Conservation (phyloP, 2,329 filamentous ascomycete genomes). For the Colletotrichum paranaense region DNA sequence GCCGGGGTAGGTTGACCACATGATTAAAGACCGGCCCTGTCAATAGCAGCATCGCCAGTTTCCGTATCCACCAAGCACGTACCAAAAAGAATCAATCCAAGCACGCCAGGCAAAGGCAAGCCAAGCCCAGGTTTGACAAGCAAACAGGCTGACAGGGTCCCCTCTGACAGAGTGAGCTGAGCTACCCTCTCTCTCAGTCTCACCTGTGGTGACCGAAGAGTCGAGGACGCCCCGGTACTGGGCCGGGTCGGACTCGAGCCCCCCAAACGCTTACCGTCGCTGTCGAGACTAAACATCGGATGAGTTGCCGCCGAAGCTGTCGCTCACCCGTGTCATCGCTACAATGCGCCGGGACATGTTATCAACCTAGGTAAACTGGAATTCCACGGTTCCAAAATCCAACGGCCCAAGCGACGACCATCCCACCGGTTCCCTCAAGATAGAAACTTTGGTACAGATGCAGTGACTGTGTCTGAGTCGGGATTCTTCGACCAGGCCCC, state of each 20-base stretch:
- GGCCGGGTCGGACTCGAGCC: background rate
- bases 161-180: background rate
- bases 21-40: slow-evolving; percentile 27
- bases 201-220: background rate
- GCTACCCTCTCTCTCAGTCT: background rate
- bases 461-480: background rate
- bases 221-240: background rate
- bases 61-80: slow-evolving; percentile 9
- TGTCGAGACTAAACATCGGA: slow-evolving; percentile 8
- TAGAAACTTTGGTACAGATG: background rate
- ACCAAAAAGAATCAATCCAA: background rate
- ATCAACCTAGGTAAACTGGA: background rate
- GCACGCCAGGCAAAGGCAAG: background rate
- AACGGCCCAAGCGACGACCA: background rate
- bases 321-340: slow-evolving; percentile 7
- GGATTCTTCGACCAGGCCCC: background rate
- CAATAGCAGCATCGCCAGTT: slow-evolving; percentile 2
- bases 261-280: background rate
- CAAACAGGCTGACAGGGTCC: background rate
- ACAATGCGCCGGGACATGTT: background rate
- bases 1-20: slow-evolving; percentile 26
- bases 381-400: background rate
- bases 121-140: background rate
- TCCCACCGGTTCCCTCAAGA: background rate
- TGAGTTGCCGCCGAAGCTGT: background rate